Base-by-base conservation (phyloP, 208 protist genomes). In the Crithidia thermophila region DNA sequence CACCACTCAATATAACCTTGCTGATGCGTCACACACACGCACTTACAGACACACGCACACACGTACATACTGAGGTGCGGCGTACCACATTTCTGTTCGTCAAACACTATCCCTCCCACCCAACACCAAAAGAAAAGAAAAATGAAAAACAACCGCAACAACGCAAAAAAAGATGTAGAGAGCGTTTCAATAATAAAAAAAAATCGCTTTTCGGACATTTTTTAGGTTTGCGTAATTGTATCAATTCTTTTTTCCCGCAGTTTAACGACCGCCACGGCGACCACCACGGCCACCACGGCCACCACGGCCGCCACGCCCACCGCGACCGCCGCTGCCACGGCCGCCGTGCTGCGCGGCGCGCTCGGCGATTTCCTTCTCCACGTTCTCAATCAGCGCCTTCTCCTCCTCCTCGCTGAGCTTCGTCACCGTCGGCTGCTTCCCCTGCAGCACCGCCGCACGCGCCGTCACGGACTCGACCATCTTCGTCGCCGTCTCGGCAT, bases 301-400 rank as follows among this genome's bases (percentile, higher is more conserved):
- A 31, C 76, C 63, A 28, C 81, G 71, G 39, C 85, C 72, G 28
- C 82, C 56, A 1, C 78, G 66, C 18, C 81, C 75, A 31, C 77
- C 62, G 28, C 84, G 79, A 28, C 82, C 67, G 18, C 75, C 50
- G 20, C 78, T 52, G n/a, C 76, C 51, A 56, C 85, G 67, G 9
- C 72, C 59, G 28, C 78, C 72, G 66, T 70, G 52, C 57, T 81
- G 75, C 51, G 83, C 65, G 6, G 85, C 85, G n/a, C 90, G 87
- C 49, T 93, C 85, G 0, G 81, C 51, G 50, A 95, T 95, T 46
- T 95, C 90, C 74, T 83, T 87, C 71, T 95, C 90, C 1, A 93
- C 90, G 43, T 81, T 77, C 53, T 65, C 77, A 42, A 93, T 70
- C n/a, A 93, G 73, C 59, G 67, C 30, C 67, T 84, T 83, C 65